These are phyloP conservation scores for Rhynchospora tenuis DNA, from an alignment of 176 grass and related monocot species.

Conservation along the genomic window DNA sequence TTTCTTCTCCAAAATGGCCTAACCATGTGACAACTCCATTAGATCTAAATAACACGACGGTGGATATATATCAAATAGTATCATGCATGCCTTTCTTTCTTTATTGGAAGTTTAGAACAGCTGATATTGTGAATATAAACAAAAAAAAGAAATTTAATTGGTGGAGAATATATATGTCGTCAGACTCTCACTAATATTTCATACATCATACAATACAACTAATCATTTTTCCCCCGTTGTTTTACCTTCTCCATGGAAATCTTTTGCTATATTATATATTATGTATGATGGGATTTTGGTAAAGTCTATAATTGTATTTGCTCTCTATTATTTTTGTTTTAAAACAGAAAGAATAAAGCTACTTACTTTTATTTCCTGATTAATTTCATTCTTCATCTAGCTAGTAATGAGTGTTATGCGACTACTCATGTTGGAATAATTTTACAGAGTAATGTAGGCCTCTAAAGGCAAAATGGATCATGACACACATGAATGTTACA, in stretches of 20 bases:
- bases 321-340: neutral
- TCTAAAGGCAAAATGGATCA: conserved; percentile 17
- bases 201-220: no score
- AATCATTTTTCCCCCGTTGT: neutral
- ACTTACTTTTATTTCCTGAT: neutral
- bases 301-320: no score
- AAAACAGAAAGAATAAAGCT: neutral
- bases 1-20: conserved; percentile 17
- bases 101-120: neutral
- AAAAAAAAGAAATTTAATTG: neutral
- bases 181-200: neutral
- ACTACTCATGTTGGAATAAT: neutral
- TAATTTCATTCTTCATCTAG: neutral
- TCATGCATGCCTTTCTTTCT: neutral
- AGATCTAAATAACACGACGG: conserved; percentile 1
- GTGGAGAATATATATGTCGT: neutral
- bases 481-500: conserved; percentile 25
- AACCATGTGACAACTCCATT: conserved; percentile 16
- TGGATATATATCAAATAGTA: neutral
- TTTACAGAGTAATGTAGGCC: neutral
- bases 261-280: no score
- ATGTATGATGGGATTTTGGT: no score
- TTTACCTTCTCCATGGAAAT: neutral
- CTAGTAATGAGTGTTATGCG: neutral
- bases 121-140: neutral